Evolutionary conservation across 768 basidiomycete species (phyloP).

Genomic region (Lentinula edodes): DNA sequence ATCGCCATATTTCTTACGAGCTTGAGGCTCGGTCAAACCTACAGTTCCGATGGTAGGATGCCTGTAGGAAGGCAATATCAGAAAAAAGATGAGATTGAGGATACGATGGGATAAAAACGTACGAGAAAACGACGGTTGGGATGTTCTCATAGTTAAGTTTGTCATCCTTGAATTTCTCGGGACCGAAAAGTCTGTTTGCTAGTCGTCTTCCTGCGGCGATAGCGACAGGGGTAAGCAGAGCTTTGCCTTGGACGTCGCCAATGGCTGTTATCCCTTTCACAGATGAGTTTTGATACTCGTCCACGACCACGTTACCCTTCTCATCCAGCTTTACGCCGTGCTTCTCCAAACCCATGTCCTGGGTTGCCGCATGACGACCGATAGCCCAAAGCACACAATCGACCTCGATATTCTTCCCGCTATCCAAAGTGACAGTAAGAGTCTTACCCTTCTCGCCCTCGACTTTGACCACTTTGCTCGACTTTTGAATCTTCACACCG

Average conservation of each 20-base stretch:
- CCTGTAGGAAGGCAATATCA: conserved; percentile 30
- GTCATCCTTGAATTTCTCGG: conserved; percentile 77
- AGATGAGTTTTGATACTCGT: conserved; percentile 85
- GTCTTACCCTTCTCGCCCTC: conserved; percentile 68
- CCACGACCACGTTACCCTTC: conserved; percentile 82
- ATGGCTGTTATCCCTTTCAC: conserved; percentile 73
- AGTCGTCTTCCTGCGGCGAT: conserved; percentile 92
- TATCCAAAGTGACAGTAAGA: conserved; percentile 71
- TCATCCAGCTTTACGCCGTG: conserved; percentile 69
- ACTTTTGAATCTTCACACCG: conserved; percentile 84
- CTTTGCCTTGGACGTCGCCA: conserved; percentile 92
- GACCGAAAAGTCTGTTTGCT: conserved; percentile 87
- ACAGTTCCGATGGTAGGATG: conserved; percentile 96
- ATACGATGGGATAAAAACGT: conserved; percentile 23
- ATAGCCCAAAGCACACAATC: conserved; percentile 93
- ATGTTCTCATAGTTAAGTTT: conserved; percentile 88
- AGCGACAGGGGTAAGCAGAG: conserved; percentile 91
- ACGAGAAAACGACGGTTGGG: conserved; percentile 96
- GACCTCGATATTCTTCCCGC: conserved; percentile 75
- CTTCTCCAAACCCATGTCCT: conserved; percentile 71
- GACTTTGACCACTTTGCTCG: conserved; percentile 67
- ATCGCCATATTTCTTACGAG: conserved; percentile 81
- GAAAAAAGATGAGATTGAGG: not conserved
- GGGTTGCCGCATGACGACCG: conserved; percentile 79
- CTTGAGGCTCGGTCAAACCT: conserved; percentile 90